Conservation (phyloP, 345 rosid genomes). For the Bruguiera sexangula region DNA sequence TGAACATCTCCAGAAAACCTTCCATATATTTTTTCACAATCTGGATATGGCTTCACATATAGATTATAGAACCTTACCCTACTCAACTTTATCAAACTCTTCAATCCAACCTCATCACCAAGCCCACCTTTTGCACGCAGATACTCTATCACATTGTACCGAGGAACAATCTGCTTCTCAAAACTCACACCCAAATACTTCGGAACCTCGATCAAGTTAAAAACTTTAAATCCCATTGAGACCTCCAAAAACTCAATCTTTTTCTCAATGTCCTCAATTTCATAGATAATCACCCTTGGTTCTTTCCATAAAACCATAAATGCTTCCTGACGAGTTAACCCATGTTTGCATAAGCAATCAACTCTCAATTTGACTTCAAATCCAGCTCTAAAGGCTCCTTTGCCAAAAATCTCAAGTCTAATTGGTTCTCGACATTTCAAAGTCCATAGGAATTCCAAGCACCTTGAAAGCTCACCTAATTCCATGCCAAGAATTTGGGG, state of each 20-base stretch:
- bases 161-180: slow-evolving; percentile 69
- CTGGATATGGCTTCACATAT: slow-evolving; percentile 87
- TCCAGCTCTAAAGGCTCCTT: slow-evolving; percentile 65
- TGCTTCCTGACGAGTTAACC: slow-evolving; percentile 73
- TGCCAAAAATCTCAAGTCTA: slow-evolving; percentile 41
- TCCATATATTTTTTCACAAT: slow-evolving; percentile 64
- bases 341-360: slow-evolving; percentile 70
- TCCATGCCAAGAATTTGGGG: slow-evolving; percentile 67
- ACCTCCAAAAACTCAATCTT: slow-evolving; percentile 62
- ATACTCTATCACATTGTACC: slow-evolving; percentile 65
- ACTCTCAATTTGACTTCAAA: slow-evolving; percentile 65
- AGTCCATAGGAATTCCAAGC: slow-evolving; percentile 49
- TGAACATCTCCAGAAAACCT: slow-evolving; percentile 41
- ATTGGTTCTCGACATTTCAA: slow-evolving; percentile 66
- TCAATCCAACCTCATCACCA: slow-evolving; percentile 61
- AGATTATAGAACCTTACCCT: slow-evolving; percentile 70
- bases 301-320: slow-evolving; percentile 78
- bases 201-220: slow-evolving; percentile 67
- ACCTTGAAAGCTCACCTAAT: slow-evolving; percentile 68
- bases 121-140: slow-evolving; percentile 60
- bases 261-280: slow-evolving; percentile 56
- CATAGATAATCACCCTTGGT: slow-evolving; percentile 62
- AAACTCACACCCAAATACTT: slow-evolving; percentile 73
- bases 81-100: slow-evolving; percentile 61
- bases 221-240: slow-evolving; percentile 42